phyloP scores from a whole-genome alignment of 1,139 yeast genomes.

The Diutina scorzettiae region DNA sequence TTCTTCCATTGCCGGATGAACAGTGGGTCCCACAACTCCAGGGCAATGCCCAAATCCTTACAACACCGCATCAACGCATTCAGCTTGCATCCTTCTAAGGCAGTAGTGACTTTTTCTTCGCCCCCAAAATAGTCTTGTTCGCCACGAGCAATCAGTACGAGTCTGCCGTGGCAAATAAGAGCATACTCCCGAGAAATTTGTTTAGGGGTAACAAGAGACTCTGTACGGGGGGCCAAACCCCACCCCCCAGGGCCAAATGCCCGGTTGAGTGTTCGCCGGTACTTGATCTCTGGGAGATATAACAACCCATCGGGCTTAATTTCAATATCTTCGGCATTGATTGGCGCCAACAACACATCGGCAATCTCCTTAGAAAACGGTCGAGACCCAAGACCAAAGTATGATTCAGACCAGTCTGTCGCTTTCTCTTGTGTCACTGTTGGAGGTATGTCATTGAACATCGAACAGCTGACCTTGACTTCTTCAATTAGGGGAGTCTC shows the following conservation, averaged over 20 bases:
- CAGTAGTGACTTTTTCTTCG: conserved; percentile 83
- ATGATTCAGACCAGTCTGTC: conserved; percentile 63
- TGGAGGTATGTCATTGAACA: not conserved
- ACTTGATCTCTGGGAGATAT: conserved; percentile 88
- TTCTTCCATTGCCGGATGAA: conserved; percentile 75
- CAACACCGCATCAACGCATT: conserved; percentile 97
- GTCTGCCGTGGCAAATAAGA: conserved; percentile 71
- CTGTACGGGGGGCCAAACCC: conserved; percentile 94
- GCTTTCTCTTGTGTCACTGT: not conserved
- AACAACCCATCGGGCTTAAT: conserved; percentile 91
- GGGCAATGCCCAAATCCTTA: conserved; percentile 91
- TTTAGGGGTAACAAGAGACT: conserved; percentile 55
- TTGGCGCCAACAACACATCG: conserved; percentile 44
- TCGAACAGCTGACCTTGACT: not conserved
- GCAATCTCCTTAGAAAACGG: conserved; percentile 58
- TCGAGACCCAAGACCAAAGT: conserved; percentile 68
- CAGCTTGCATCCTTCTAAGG: conserved; percentile 94
- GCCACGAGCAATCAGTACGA: conserved; percentile 89
- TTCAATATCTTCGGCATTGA: conserved; percentile 66
- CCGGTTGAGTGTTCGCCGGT: conserved; percentile 72
- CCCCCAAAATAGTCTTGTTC: conserved; percentile 85
- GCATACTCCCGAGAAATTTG: conserved; percentile 80
- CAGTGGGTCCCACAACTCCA: conserved; percentile 93
- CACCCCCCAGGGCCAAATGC: conserved; percentile 99
- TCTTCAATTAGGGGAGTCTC: too few relatives aligned